Conservation (phyloP, 768 basidiomycete species). For the Coprinellus micaceus region DNA sequence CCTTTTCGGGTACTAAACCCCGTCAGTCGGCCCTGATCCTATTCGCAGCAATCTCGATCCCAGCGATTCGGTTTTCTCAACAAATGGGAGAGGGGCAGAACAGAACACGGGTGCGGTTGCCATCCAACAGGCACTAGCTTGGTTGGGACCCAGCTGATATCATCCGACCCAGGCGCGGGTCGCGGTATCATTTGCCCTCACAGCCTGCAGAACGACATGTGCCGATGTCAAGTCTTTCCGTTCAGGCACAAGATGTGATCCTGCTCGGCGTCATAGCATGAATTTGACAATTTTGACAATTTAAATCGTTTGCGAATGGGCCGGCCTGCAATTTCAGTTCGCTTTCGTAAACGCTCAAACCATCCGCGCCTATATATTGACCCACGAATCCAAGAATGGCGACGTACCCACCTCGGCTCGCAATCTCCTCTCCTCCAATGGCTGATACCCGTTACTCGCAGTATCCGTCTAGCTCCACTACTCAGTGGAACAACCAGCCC, state of each 20-base stretch:
- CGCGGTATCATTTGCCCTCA: conserved; percentile 9
- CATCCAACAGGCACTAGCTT: neutral
- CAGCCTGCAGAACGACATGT: conserved; percentile 10
- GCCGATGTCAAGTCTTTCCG: conserved; percentile 13
- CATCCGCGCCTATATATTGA: conserved; percentile 5
- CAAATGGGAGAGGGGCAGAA: neutral
- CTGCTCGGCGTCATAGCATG: conserved; percentile 11
- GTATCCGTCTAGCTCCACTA: conserved; percentile 8
- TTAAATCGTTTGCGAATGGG: conserved; percentile 13
- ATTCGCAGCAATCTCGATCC: neutral
- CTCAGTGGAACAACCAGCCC: conserved; percentile 2
- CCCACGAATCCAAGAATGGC: conserved; percentile 3
- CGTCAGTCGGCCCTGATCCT: neutral
- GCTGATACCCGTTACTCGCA: conserved; percentile 7
- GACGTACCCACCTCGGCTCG: neutral
- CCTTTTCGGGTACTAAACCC: neutral
- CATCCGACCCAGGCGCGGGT: conserved; percentile 11
- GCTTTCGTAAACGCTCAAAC: conserved; percentile 11
- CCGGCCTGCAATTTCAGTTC: conserved; percentile 11
- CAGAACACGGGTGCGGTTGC: conserved; percentile 2
- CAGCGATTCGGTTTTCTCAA: neutral
- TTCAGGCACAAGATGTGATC: conserved; percentile 18
- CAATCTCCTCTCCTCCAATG: conserved; percentile 5
- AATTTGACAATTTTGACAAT: conserved; percentile 14
- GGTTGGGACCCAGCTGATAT: neutral